Percentiles rank a stretch among this genome's conserved stretches.
Conservation (phyloP, 75 land plant genomes). For the Selaginella tamariscina region DNA sequence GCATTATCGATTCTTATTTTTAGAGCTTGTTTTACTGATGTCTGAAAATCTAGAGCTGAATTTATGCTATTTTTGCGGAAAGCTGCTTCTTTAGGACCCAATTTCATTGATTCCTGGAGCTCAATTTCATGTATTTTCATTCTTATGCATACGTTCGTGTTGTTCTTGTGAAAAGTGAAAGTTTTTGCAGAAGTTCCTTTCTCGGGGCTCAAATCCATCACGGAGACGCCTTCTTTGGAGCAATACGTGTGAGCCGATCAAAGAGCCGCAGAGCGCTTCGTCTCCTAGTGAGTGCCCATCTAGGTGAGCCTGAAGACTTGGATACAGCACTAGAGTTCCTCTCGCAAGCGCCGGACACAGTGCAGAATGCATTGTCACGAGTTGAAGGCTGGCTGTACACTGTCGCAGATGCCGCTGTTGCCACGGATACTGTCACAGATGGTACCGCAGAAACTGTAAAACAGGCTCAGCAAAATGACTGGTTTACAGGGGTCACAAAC, state of each 20-base stretch:
- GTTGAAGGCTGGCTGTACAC: constrained; percentile 67
- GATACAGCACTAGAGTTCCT: constrained; percentile 13
- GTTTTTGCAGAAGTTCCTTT: constrained; percentile 9
- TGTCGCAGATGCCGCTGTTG: constrained; percentile 73
- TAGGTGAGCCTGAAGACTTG: constrained; percentile 25
- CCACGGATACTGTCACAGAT: constrained; percentile 27
- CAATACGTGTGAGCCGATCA: constrained; percentile 8
- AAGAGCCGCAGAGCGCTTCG: constrained; percentile 9
- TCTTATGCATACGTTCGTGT: no score
- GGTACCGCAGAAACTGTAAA: constrained; percentile 14
- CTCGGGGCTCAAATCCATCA: constrained; percentile 8
- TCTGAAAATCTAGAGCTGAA: no score
- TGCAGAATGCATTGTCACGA: constrained; percentile 34
- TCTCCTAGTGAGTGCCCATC: constrained; percentile 14
- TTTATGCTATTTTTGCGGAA: no score
- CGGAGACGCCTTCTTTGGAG: not conserved
- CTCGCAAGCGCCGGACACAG: constrained; percentile 16
- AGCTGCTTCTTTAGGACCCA: no score
- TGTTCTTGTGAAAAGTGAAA: no score
- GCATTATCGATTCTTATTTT: no score
- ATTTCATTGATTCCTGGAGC: no score
- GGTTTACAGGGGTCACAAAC: constrained; percentile 73
- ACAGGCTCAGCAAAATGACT: constrained; percentile 43
- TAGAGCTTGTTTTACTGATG: no score
- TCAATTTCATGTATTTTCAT: no score